phyloP scores from a whole-genome alignment of 2,329 filamentous ascomycete species.

The Dryadomyces quercus-mongolicae region DNA sequence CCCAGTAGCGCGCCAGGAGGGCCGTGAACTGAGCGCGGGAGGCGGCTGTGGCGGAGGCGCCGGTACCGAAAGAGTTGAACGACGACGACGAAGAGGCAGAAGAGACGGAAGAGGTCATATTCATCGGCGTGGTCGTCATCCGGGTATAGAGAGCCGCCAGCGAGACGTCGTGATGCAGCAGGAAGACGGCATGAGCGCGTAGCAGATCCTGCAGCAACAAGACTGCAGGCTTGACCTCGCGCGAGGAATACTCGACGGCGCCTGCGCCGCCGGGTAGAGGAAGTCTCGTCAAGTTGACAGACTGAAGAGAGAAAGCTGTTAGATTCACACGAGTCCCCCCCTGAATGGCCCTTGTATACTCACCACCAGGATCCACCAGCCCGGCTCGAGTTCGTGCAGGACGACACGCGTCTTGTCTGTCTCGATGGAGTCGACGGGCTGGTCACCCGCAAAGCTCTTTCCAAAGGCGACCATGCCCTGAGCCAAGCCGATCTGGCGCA shows the following conservation, averaged over 20 bases:
- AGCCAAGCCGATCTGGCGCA: constrained; percentile 88
- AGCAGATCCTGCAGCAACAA: constrained; percentile 71
- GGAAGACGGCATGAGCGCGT: constrained; percentile 72
- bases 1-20: constrained; percentile 73
- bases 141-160: constrained; percentile 58
- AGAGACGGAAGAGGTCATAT: not conserved
- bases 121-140: not conserved
- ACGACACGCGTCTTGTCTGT: constrained; percentile 81
- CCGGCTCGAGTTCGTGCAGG: constrained; percentile 72
- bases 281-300: constrained; percentile 14
- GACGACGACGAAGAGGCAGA: not conserved
- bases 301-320: constrained; percentile 3
- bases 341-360: constrained; percentile 21
- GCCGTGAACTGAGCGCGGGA: constrained; percentile 56
- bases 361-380: constrained; percentile 94
- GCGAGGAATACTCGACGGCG: constrained; percentile 68
- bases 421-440: constrained; percentile 72
- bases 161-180: constrained; percentile 73
- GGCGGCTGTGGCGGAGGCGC: constrained; percentile 15
- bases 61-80: not conserved
- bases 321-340: not conserved
- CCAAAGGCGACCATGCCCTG: constrained; percentile 95
- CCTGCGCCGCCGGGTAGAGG: constrained; percentile 22
- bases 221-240: constrained; percentile 74
- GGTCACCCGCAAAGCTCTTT: constrained; percentile 69